phyloP scores from a whole-genome alignment of 1,284 basidiomycete genomes.

The Ustilago lituana region DNA sequence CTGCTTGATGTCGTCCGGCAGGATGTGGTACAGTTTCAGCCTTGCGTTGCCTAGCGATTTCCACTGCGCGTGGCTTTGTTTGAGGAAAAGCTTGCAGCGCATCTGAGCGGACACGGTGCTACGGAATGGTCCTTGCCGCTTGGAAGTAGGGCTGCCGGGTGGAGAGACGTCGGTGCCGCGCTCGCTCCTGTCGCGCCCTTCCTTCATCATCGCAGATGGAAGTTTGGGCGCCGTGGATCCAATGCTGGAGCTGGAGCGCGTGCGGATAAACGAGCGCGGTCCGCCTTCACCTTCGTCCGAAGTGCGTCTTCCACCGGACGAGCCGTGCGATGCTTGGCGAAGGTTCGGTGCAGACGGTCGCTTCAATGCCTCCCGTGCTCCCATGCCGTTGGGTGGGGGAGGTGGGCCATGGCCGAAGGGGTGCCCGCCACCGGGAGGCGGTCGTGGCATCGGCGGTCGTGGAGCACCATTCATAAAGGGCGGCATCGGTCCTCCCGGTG shows the following conservation, averaged over 20 bases:
- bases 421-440: constrained; percentile 11
- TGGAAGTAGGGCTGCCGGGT: constrained; percentile 20
- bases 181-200: constrained; percentile 30
- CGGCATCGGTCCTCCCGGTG: constrained; percentile 36
- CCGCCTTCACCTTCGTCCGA: constrained; percentile 38
- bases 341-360: constrained; percentile 58
- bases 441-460: constrained; percentile 35
- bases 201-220: constrained; percentile 59
- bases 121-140: constrained; percentile 38
- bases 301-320: constrained; percentile 25
- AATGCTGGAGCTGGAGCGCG: constrained; percentile 45
- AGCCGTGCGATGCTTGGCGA: constrained; percentile 38
- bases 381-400: constrained; percentile 21
- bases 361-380: constrained; percentile 29
- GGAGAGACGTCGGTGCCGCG: constrained; percentile 45
- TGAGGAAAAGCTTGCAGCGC: constrained; percentile 97
- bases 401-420: constrained; percentile 18
- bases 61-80: constrained; percentile 96
- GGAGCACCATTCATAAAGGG: constrained; percentile 33
- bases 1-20: constrained; percentile 89
- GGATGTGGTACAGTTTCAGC: constrained; percentile 82
- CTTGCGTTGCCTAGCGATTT: constrained; percentile 89
- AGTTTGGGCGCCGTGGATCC: constrained; percentile 45
- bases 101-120: constrained; percentile 80
- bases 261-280: constrained; percentile 29